Evolutionary conservation across 2,329 filamentous ascomycete genomes (phyloP).

Genomic region (Beauveria caledonica): DNA sequence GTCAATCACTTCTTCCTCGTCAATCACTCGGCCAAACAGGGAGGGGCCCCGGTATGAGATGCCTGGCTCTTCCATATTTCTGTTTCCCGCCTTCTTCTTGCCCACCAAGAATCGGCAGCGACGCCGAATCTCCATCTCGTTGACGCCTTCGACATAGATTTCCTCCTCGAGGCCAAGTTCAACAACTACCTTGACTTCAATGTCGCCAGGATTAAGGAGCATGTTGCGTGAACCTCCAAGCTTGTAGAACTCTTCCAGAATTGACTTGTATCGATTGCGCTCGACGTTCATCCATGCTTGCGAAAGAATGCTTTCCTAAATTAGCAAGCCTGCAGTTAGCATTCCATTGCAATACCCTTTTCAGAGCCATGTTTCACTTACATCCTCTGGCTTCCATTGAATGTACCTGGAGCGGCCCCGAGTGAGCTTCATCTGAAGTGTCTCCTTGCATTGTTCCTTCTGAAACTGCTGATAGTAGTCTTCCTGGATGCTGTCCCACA

Average conservation of each 20-base stretch:
- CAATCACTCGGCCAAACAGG: neutral
- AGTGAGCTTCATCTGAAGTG: conserved; percentile 49
- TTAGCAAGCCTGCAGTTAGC: neutral
- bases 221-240: conserved; percentile 8
- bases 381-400: conserved; percentile 41
- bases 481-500: conserved; percentile 47
- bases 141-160: conserved; percentile 9
- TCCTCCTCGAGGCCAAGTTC: conserved; percentile 1
- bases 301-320: neutral
- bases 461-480: conserved; percentile 30
- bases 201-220: conserved; percentile 3
- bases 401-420: conserved; percentile 41
- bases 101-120: conserved; percentile 3
- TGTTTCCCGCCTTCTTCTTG: neutral
- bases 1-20: conserved; percentile 28
- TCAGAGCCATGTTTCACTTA: conserved; percentile 26
- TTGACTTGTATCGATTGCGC: neutral
- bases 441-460: conserved; percentile 36
- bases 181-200: conserved; percentile 1
- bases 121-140: conserved; percentile 2
- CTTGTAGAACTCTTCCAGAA: neutral
- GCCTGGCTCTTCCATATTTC: conserved; percentile 16
- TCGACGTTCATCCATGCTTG: conserved; percentile 3
- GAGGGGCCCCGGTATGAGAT: conserved; percentile 9
- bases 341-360: neutral